These are phyloP conservation scores for Aspergillus brasiliensis DNA, from an alignment of 2,329 filamentous ascomycete species.

Conservation along the genomic window DNA sequence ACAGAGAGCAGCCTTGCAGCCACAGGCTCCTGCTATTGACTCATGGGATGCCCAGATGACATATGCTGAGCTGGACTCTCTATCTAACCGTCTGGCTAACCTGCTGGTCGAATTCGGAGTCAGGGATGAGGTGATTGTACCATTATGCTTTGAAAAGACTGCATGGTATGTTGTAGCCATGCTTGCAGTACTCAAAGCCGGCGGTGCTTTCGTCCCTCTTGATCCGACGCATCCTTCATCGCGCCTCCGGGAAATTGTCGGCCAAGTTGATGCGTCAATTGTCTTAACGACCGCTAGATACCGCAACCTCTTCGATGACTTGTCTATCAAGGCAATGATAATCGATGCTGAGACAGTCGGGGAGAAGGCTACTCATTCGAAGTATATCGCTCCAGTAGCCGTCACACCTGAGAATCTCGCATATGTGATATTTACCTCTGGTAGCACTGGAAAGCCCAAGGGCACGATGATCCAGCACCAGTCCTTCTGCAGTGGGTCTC, in stretches of 20 bases:
- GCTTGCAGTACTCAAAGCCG: constrained; percentile 29
- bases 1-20: not conserved
- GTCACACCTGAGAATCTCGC: constrained; percentile 1
- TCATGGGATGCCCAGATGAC: constrained; percentile 32
- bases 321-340: not conserved
- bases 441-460: constrained; percentile 24
- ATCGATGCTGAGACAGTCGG: not conserved
- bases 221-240: constrained; percentile 23
- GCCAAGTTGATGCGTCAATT: not conserved
- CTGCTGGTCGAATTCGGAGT: constrained; percentile 33
- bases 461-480: constrained; percentile 20
- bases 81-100: constrained; percentile 32
- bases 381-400: not conserved
- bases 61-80: constrained; percentile 28
- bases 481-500: not conserved
- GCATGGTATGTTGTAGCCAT: constrained; percentile 27
- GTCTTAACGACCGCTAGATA: not conserved
- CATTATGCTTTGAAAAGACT: constrained; percentile 30
- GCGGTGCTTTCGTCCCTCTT: constrained; percentile 27
- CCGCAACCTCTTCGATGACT: constrained; percentile 5
- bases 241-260: constrained; percentile 1
- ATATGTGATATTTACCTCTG: constrained; percentile 24
- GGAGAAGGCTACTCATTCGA: not conserved
- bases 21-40: constrained; percentile 14
- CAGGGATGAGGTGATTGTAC: constrained; percentile 27